Evolutionary conservation across 2,329 filamentous ascomycete species (phyloP), one percentile per base, ranked within the genome.

Genomic region (Alternaria ventricosa): DNA sequence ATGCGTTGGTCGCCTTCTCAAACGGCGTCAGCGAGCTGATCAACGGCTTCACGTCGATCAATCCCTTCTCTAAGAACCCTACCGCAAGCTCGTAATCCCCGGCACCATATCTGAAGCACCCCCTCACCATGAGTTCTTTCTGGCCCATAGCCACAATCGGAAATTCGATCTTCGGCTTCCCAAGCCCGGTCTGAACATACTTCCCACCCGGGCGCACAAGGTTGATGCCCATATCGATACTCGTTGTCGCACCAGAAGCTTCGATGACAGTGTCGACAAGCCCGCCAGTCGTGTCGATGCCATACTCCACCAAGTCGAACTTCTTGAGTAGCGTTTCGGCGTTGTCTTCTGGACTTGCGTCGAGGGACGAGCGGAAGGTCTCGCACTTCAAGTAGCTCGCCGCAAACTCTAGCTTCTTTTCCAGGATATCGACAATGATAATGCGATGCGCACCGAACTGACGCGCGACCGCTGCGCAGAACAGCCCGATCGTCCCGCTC

Each of bases 121-220:
- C 77, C 11, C 70, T 63, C 2, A 79, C 64, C 62, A 70, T 81
- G 72, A 97, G 90, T 83, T 97, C 95, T 69, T 92, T 89, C 15
- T 94, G 94, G 75, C 92, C 94, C 67, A 95, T 87, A 51, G 92
- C 86, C 92, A 97, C 97, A 81, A 98, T 97, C 22, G 95, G 94
- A 68, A 97, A 91, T 79, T 88, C 93, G 83, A 97, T 94, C 85
- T 97, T 92, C 78, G 94, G 92, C 84, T 91, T 93, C 68, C 95
- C 95, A 10, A 97, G 93, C 22, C 95, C 95, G 67, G 97, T 96
- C 69, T 97, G 91, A 77, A 97, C 97, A 61, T 97, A 95, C 83
- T 96, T 97, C 69, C 95, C 95, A 66, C 94, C 95, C 72, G 97
- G 97, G 82, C 94, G 94, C 77, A 91, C 86, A 15, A 92, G 89